Evolutionary conservation across 305 asterid genomes (phyloP).

Genomic region (Caryopteris hybrid): DNA sequence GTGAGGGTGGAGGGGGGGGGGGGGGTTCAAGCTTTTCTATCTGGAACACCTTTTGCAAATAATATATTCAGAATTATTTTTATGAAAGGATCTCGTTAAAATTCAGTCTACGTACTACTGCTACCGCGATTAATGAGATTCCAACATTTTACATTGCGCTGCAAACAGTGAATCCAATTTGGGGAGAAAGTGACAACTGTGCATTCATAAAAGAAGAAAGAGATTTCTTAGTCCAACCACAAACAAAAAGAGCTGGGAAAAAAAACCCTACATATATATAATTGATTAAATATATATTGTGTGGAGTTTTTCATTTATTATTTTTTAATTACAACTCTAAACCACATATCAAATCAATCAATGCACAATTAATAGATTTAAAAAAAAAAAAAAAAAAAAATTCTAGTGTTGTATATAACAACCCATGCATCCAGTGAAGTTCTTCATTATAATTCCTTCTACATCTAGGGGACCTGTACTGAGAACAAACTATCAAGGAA

Average conservation of each 20-base stretch:
- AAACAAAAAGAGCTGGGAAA: neutral
- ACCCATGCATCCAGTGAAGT: no score
- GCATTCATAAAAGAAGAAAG: constrained; percentile 24
- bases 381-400: no score
- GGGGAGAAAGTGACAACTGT: constrained; percentile 23
- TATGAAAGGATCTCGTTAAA: constrained; percentile 15
- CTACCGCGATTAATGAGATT: constrained; percentile 25
- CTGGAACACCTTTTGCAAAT: constrained; percentile 10
- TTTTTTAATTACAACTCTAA: no score
- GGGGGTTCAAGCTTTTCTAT: neutral
- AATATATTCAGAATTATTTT: constrained; percentile 8
- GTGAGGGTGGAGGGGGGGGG: neutral
- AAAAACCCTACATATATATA: no score
- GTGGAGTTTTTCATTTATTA: no score
- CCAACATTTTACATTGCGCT: constrained; percentile 27
- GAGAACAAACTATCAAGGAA: no score
- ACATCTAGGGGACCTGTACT: no score
- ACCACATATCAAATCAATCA: no score
- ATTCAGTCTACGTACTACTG: constrained; percentile 14
- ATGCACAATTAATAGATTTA: no score
- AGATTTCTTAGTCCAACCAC: constrained; percentile 3
- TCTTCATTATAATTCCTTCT: no score
- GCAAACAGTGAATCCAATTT: constrained; percentile 25
- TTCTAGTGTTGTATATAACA: no score
- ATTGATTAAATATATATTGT: no score